Conservation (phyloP, 495 filamentous ascomycete genomes). For the Thermochaetoides thermophila region DNA sequence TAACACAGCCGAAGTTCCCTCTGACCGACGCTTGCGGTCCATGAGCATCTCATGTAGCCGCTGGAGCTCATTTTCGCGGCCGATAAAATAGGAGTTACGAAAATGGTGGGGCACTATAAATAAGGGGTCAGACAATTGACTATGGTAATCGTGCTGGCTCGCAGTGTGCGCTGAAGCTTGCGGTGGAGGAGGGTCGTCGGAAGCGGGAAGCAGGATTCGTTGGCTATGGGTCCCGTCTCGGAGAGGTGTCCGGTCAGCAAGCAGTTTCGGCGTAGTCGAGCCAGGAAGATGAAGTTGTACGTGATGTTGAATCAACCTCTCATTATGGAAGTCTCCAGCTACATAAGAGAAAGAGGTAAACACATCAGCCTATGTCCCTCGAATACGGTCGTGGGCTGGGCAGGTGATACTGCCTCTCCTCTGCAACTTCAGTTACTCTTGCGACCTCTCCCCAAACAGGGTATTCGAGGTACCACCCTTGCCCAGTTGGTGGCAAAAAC, state of each 20-base stretch:
- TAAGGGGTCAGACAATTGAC: slow-evolving; percentile 20
- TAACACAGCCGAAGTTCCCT: slow-evolving; percentile 53
- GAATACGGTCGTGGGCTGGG: not conserved
- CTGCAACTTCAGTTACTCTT: slow-evolving; percentile 6
- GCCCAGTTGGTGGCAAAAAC: slow-evolving; percentile 4
- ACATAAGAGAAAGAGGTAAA: slow-evolving; percentile 17
- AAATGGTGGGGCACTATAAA: slow-evolving; percentile 65
- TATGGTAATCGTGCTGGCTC: not conserved
- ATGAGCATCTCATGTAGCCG: slow-evolving; percentile 52
- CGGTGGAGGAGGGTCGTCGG: not conserved
- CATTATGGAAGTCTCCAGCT: slow-evolving; percentile 25
- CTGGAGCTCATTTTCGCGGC: slow-evolving; percentile 55
- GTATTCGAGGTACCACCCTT: slow-evolving; percentile 1
- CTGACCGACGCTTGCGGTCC: slow-evolving; percentile 43
- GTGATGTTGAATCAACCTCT: slow-evolving; percentile 13
- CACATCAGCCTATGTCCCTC: slow-evolving; percentile 18
- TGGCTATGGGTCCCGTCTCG: no score
- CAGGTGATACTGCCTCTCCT: slow-evolving; percentile 4
- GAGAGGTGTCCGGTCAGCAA: slow-evolving; percentile 1
- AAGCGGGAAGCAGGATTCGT: slow-evolving; percentile 1
- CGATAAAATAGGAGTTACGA: slow-evolving; percentile 63
- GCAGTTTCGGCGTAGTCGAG: slow-evolving; percentile 2
- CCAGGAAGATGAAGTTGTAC: no score
- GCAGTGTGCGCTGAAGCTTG: not conserved
- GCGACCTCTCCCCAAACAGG: not conserved